Conservation (phyloP, 805 yeast species). For the Kuraishia hungarica region DNA sequence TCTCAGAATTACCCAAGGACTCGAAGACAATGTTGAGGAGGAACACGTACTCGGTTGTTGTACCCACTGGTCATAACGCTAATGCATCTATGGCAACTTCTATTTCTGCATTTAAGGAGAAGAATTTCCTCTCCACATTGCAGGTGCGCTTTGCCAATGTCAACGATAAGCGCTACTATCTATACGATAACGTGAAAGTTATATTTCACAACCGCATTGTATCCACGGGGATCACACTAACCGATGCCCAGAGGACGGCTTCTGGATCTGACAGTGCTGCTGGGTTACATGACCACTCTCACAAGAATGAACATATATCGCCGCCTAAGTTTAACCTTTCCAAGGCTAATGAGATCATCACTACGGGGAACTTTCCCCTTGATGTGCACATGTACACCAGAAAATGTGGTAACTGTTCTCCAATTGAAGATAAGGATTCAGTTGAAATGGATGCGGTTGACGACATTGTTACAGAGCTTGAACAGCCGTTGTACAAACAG, state of each 20-base stretch:
- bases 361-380: background rate
- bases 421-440: background rate
- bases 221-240: background rate
- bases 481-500: background rate
- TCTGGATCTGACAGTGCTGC: no score
- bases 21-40: constrained; percentile 19
- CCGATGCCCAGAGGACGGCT: background rate
- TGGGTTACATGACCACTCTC: no score
- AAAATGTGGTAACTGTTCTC: background rate
- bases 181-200: constrained; percentile 21
- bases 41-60: constrained; percentile 11
- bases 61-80: background rate
- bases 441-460: background rate
- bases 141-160: constrained; percentile 19
- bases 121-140: constrained; percentile 13
- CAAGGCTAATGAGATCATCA: background rate
- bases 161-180: constrained; percentile 14
- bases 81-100: background rate
- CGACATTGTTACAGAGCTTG: background rate
- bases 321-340: background rate
- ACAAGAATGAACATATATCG: background rate
- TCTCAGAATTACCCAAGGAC: constrained; percentile 13
- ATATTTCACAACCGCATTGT: constrained; percentile 15
- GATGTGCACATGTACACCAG: background rate
- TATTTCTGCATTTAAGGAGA: background rate